Evolutionary conservation across 2,329 filamentous ascomycete genomes (phyloP).

Genomic region (Pochonia chlamydosporia): DNA sequence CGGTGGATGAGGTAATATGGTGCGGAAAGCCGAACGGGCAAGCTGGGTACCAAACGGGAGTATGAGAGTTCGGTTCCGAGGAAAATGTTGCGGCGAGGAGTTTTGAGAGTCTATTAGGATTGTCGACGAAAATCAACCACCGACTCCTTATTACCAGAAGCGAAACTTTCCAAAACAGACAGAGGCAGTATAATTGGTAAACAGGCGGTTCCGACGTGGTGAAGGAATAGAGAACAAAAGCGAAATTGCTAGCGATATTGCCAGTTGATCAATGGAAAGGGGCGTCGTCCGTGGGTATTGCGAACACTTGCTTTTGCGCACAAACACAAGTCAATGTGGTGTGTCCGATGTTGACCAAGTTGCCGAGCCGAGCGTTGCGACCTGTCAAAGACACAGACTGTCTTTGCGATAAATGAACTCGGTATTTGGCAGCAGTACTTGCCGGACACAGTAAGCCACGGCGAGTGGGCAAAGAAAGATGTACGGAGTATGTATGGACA

Average conservation of each 20-base stretch:
- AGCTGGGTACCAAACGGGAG: no score
- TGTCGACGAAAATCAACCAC: neutral
- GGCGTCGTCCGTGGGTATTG: neutral
- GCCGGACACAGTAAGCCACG: neutral
- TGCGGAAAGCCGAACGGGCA: neutral
- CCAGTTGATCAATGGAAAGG: neutral
- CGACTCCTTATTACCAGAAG: neutral
- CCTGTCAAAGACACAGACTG: neutral
- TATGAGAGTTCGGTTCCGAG: neutral
- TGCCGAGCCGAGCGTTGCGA: neutral
- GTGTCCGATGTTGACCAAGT: neutral
- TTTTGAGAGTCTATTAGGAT: neutral
- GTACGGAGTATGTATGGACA: no score
- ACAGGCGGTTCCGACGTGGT: neutral
- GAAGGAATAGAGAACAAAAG: neutral
- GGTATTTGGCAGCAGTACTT: neutral
- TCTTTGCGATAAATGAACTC: neutral
- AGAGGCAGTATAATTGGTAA: neutral
- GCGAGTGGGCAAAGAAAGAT: neutral
- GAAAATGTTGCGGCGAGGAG: neutral
- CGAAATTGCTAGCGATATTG: constrained; percentile 1
- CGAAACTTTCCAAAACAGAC: neutral
- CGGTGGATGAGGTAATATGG: neutral
- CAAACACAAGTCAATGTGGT: neutral
- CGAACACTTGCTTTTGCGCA: constrained; percentile 1